Evolutionary conservation across 2,329 filamentous ascomycete species (phyloP), one percentile per base, ranked within the genome.

Genomic region (Clathrospora elynae): DNA sequence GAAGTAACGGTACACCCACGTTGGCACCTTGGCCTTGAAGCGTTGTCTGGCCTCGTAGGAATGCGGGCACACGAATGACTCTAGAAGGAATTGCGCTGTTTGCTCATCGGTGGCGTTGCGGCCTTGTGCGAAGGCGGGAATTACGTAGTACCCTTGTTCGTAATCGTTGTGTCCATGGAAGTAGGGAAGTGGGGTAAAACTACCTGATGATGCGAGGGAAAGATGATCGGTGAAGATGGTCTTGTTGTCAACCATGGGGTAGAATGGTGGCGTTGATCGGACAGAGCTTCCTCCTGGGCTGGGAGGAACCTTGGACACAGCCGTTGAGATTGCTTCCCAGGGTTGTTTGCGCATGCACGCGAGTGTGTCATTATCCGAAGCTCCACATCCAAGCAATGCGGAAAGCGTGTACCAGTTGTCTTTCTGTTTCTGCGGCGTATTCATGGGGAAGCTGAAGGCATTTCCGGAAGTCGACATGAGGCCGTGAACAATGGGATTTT

Each of bases 401-500:
- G 51, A 49, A 6, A 54, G 42, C 2, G 46, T 39, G 16, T 44
- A 46, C 58, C 59, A 59, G 16, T 61, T 53, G 5, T 32, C 42
- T 20, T 28, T 30, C 31, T 49, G 49, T 13, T 49, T 49, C 25
- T 49, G 36, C 3, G 46, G 23, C 0, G 49, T 49, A 35, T 58
- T 59, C 44, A 49, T 39, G 1, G 46, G 46, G 22, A 61, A 56
- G 26, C 49, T 53, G 32, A 55, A 55, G 1, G 36, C 48, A 24
- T 56, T 58, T 7, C 56, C 58, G 16, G 56, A 59, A 16, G 71
- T 63, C 6, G 71, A 66, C 46, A 79, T 74, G 7, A 77, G 59
- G 9, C 69, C 75, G 6, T 67, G 59, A 18, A 69, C 71, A n/a
- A 80, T 79, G 10, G 77, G 75, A 22, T 79, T 70, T 0, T 70